Base-by-base conservation (phyloP, 164 flowering plant species). In the Piper betle region DNA sequence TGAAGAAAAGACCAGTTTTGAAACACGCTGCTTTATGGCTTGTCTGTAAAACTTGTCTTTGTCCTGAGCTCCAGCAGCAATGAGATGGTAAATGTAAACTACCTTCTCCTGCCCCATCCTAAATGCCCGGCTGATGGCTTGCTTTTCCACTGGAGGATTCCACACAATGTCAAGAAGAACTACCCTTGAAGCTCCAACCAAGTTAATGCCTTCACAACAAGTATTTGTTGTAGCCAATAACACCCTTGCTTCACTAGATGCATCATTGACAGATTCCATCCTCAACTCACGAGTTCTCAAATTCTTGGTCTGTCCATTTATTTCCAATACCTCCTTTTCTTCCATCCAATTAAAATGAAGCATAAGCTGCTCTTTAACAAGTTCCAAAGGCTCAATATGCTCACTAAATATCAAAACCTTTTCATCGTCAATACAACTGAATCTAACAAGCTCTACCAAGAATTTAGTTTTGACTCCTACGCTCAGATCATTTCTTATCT, bases 141-240 rank as follows among this genome's bases (percentile, higher is more conserved):
- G 96, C 53, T 73, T 76, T 64, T 81, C 87, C 1, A 87, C 87
- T 0, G 97, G 82, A 2, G 97, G 96, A 62, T 92, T 92, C 96
- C 97, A 92, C 9, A 78, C 81, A 38, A 80, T 83, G 70, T 89
- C 98, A 53, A 92, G 84, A 15, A 92, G 71, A 19, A 92, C 84
- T 6, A 92, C 86, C 53, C 98, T 77, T 6, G 98, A 92, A 55
- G 93, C 98, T 52, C 98, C 98, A 54, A 81, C 75, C 38, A 92
- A 78, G 57, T 62, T 82, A 37, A 89, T 92, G 0, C 98, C 98
- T 60, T 86, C 98, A 16, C 67, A 66, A 60, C 97, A 87, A 10
- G 89, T 86, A 67, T 55, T 82, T 25, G 63, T 82, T 11, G 98
- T 89, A 40, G 92, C 98, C 18, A 92, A 82, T 37, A 89, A 62